phyloP scores from a whole-genome alignment of 495 filamentous ascomycete species.

The Neurospora tetrasperma region DNA sequence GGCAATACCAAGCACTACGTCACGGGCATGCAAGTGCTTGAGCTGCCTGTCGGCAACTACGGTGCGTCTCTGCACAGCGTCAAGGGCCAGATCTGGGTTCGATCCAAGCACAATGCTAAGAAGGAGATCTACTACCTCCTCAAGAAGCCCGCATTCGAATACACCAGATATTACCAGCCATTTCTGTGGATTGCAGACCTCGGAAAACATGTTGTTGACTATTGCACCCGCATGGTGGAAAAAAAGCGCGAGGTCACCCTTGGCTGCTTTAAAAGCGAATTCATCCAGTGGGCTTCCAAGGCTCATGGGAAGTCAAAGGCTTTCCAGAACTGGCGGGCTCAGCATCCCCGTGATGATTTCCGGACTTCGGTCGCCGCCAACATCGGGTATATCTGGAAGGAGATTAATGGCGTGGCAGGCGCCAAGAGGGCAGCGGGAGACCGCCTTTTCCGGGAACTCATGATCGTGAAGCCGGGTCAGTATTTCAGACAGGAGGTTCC shows the following conservation, averaged over 20 bases:
- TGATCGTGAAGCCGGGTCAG: conserved; percentile 1
- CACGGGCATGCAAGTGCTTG: conserved; percentile 41
- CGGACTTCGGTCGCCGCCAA: conserved; percentile 44
- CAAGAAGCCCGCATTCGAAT: conserved; percentile 42
- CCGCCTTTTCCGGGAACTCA: conserved; percentile 34
- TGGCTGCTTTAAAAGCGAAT: conserved; percentile 41
- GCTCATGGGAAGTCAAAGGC: conserved; percentile 25
- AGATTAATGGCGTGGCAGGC: conserved; percentile 35
- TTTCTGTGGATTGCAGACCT: conserved; percentile 61
- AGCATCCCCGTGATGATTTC: conserved; percentile 44
- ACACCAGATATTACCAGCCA: conserved; percentile 44
- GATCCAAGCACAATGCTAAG: conserved; percentile 29
- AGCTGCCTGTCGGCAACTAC: conserved; percentile 58
- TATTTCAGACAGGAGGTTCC: conserved; percentile 11
- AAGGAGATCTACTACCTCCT: conserved; percentile 52
- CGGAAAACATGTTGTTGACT: conserved; percentile 59
- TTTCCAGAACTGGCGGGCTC: conserved; percentile 40
- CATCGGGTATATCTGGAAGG: conserved; percentile 52
- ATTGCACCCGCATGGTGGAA: conserved; percentile 26
- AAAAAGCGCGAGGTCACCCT: conserved; percentile 31
- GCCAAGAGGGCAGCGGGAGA: conserved; percentile 19
- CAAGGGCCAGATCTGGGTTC: conserved; percentile 49
- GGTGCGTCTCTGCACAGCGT: conserved; percentile 36
- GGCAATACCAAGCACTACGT: conserved; percentile 39
- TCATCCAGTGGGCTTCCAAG: conserved; percentile 42